Evolutionary conservation across 2,329 filamentous ascomycete genomes (phyloP), one percentile per base, ranked within the genome.

Genomic region (Diaporthe velutina): DNA sequence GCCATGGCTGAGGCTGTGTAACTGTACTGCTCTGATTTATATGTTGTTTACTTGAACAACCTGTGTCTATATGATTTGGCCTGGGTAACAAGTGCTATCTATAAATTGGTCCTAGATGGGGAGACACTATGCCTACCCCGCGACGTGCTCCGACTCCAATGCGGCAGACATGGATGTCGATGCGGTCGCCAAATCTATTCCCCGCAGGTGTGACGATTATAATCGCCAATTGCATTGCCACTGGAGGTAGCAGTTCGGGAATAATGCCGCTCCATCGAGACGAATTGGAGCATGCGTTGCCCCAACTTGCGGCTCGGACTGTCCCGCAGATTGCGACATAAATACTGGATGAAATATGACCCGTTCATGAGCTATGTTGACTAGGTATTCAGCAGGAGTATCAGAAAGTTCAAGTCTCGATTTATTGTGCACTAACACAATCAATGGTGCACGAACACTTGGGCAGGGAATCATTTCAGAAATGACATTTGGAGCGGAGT

Each of bases 141-240:
- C 71, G 33, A 67, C 13, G 50, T 58, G 35, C 33, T 19, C 13
- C 58, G 13, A 54, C 58, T 70, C 50, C 67, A 57, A 70, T 33
- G 45, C 67, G 45, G 64, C 45, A 52, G 64, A 52, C 64, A 67
- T 40, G 64, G 64, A 67, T 67, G 42, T 67, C 30, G 64, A 25
- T 52, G 33, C 50, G 50, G 67, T 58, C 40, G 67, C 67, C 50
- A 70, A 55, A 70, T 70, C 52, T 57, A 25, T 58, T 70, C 67
- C 52, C 67, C 54, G 50, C 67, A 70, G 38, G 12, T 57, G 17
- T 55, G 25, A 33, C 30, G 33, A 33, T 2, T 10, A 48, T 38
- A 45, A 19, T 70, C 12, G 25, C 30, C 61, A 67, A 28, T 66
- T 12, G 7, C 45, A 30, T 70, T 54, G 15, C 13, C 28, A 55